Evolutionary conservation across 495 filamentous ascomycete genomes (phyloP), one percentile per base, ranked within the genome.

Genomic region (Polyplosphaeria fusca): DNA sequence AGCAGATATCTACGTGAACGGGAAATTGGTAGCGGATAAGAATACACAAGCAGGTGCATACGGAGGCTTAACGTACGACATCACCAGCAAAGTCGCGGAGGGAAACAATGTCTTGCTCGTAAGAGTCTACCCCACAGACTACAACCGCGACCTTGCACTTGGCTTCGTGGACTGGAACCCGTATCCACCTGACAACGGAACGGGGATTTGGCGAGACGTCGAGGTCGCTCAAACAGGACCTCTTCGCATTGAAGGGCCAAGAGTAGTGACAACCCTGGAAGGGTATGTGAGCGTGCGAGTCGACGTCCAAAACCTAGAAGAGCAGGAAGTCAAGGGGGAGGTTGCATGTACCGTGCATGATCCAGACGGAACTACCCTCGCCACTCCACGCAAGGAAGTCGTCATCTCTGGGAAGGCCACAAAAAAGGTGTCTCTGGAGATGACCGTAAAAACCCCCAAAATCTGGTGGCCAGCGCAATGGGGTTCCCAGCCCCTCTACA

Each of bases 151-250:
- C 52, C 74, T 86, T 42, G 80, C 77, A 0, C 61, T 81, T 18
- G 80, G 82, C 0, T 86, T 82, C 50, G 77, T 81, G 1, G 83
- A 86, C 52, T 86, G 84, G 84, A 86, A 85, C 39, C 82, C 82
- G 0, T 81, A 78, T 50, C 83, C 84, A 0, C 69, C 74, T 0
- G 79, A 83, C 60, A 82, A 78, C 46, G 77, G 79, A 1, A 82
- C 78, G 0, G 83, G 84, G 0, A 74, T 86, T 1, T 86, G 83
- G 83, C 74, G 83, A 0, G 63, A 84, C 41, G 74, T 86, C 4
- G 80, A 82, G 45, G 20, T 86, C 20, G 77, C 76, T 46, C 75
- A 80, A 58, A 84, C 79, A 0, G 82, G 82, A 0, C 64, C 78
- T 4, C 74, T 84, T 0, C 69, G 72, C 0, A 65, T 86, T 44